Base-by-base conservation (phyloP, 2,329 filamentous ascomycete genomes). In the Calonectria pauciramosa region DNA sequence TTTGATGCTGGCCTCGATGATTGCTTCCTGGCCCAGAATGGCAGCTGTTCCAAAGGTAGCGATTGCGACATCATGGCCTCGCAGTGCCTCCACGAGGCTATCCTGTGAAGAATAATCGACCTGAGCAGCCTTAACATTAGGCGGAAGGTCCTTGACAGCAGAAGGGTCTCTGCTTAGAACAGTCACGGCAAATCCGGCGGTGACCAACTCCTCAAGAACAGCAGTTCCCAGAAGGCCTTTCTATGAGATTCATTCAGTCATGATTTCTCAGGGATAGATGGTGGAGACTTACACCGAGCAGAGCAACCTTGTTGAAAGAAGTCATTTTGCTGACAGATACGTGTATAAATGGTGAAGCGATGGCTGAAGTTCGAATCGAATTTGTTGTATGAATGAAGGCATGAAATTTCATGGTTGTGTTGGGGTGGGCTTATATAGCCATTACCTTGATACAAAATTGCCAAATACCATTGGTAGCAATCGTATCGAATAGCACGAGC, bases 31-130 rank as follows among this genome's bases (percentile, higher is more conserved):
- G 28, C 14, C 23, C 10, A 47, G 4, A 9, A 56, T n/a, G 1
- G 14, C 66, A 14, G 36, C 34, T 6, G 36, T 1, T 13, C 68
- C 71, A 36, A 77, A 26, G 6, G 76, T 77, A 5, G 76, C 74
- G 34, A 91, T 78, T n/a, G 91, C 84, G 4, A 88, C 91, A 76
- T 91, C 90, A 69, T 90, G 87, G 30, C 87, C 89, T 60, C 85
- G 77, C 60, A 92, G 86, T 0, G 87, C 88, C 0, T 83, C 70
- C 10, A 82, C 85, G 18, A 92, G 85, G 38, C 87, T 87, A 2
- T 84, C 78, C 3, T 86, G 80, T 3, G 85, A 86, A 54, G 86
- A 83, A 70, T 79, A 74, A 69, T 80, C 84, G 30, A 80, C 68
- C 9, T 76, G 73, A 11, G 65, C 30, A 26, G 77, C 70, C 44